Conservation (phyloP, 495 filamentous ascomycete species). For the Penicillium tannophilum region DNA sequence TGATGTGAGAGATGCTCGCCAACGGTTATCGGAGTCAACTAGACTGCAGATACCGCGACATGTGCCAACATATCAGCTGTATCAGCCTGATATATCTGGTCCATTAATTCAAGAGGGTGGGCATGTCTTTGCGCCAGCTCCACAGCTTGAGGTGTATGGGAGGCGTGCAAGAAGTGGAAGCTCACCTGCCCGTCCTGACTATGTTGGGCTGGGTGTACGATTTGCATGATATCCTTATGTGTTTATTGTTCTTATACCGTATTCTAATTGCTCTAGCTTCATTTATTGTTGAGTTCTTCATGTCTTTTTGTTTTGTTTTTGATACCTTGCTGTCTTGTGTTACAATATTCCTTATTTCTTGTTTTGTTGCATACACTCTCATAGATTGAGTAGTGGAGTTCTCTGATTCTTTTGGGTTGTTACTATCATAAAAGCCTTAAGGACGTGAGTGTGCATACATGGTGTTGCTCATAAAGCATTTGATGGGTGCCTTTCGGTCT, state of each 20-base stretch:
- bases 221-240: constrained; percentile 10
- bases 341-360: background rate
- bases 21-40: constrained; percentile 23
- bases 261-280: background rate
- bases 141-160: constrained; percentile 20
- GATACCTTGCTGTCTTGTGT: background rate
- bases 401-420: background rate
- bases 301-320: background rate
- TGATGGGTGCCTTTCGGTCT: background rate
- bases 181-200: constrained; percentile 47
- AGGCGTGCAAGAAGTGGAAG: constrained; percentile 52
- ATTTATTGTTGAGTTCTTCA: background rate
- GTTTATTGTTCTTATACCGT: background rate
- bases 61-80: constrained; percentile 28
- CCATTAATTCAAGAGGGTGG: constrained; percentile 33
- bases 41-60: constrained; percentile 22
- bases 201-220: constrained; percentile 29
- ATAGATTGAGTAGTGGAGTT: background rate
- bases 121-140: constrained; percentile 23
- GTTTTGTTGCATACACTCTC: constrained; percentile 1
- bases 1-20: constrained; percentile 36
- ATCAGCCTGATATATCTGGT: constrained; percentile 38
- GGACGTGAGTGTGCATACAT: background rate
- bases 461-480: background rate
- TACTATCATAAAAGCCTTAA: background rate